Evolutionary conservation across 2,329 filamentous ascomycete genomes (phyloP).

Genomic region (Ophiostoma perfectum): DNA sequence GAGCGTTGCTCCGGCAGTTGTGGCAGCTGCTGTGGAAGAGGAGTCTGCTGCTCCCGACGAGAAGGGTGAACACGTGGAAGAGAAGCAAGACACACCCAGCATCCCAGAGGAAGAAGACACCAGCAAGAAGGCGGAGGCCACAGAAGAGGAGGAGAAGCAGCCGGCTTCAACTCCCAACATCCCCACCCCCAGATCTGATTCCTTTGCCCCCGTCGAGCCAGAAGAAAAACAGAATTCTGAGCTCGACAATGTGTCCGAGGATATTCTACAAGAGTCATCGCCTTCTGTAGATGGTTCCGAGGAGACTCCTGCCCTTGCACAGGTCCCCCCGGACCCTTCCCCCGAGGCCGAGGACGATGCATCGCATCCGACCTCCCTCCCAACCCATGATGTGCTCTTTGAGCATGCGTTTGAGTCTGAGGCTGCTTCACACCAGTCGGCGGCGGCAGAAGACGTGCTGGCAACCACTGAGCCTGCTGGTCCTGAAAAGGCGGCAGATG

Average conservation of each 20-base stretch:
- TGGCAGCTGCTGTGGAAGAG: constrained; percentile 6
- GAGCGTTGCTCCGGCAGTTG: constrained; percentile 8
- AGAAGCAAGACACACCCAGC: background rate
- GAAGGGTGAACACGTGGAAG: background rate
- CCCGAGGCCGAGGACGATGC: background rate
- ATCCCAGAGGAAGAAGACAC: background rate
- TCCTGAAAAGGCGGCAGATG: background rate
- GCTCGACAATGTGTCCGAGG: background rate
- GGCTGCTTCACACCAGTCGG: background rate
- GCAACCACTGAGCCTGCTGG: background rate
- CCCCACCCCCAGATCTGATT: constrained; percentile 5
- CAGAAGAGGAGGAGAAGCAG: constrained; percentile 3
- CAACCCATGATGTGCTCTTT: background rate
- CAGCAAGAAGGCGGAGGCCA: background rate
- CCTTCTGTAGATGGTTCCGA: background rate
- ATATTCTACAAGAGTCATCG: too few relatives aligned
- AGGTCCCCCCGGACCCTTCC: background rate
- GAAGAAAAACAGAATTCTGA: constrained; percentile 15
- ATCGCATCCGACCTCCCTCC: background rate
- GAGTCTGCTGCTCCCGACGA: background rate
- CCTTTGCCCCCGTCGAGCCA: constrained; percentile 13
- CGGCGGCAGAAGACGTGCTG: background rate
- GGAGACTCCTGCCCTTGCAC: background rate
- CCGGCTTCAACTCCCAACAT: background rate
- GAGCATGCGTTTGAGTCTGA: background rate